Percentiles rank a stretch among this genome's conserved stretches.
Conservation (phyloP, 2,329 filamentous ascomycete species). For the Colletotrichum sp. region DNA sequence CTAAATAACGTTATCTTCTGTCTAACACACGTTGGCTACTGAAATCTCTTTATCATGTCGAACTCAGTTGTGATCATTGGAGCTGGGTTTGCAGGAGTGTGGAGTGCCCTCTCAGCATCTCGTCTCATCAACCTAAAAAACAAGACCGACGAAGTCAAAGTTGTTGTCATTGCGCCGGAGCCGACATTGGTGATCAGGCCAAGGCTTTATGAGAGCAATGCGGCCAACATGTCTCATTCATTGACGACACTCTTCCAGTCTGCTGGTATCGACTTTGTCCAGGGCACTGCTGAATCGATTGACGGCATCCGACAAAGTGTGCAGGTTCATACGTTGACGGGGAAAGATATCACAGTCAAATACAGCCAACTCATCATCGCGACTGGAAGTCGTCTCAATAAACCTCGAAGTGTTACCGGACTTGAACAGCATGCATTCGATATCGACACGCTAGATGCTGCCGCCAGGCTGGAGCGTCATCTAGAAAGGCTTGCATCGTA, state of each 20-base stretch:
- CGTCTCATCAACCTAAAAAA: slow-evolving; percentile 30
- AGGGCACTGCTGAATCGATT: slow-evolving; percentile 27
- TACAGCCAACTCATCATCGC: slow-evolving; percentile 41
- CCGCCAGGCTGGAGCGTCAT: slow-evolving; percentile 32
- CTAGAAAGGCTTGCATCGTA: slow-evolving; percentile 27
- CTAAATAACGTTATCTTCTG: neutral
- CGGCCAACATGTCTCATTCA: slow-evolving; percentile 26
- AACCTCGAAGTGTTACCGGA: slow-evolving; percentile 31
- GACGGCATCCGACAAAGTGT: slow-evolving; percentile 23
- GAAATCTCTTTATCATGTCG: neutral
- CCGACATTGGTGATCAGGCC: slow-evolving; percentile 35
- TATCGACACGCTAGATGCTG: slow-evolving; percentile 33
- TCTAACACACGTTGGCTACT: neutral
- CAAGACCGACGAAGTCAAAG: slow-evolving; percentile 26
- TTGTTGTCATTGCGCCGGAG: slow-evolving; percentile 36
- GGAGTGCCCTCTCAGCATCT: slow-evolving; percentile 39
- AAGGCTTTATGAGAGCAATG: slow-evolving; percentile 37
- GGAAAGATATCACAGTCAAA: slow-evolving; percentile 13
- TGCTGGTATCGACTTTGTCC: slow-evolving; percentile 29
- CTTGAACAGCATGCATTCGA: slow-evolving; percentile 37
- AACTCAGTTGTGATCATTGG: slow-evolving; percentile 29
- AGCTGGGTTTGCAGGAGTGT: slow-evolving; percentile 39
- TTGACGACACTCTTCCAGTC: slow-evolving; percentile 29
- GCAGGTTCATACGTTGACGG: neutral
- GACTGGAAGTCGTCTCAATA: slow-evolving; percentile 35